Conservation (phyloP, 2,329 filamentous ascomycete species). For the Microdochium paspali region DNA sequence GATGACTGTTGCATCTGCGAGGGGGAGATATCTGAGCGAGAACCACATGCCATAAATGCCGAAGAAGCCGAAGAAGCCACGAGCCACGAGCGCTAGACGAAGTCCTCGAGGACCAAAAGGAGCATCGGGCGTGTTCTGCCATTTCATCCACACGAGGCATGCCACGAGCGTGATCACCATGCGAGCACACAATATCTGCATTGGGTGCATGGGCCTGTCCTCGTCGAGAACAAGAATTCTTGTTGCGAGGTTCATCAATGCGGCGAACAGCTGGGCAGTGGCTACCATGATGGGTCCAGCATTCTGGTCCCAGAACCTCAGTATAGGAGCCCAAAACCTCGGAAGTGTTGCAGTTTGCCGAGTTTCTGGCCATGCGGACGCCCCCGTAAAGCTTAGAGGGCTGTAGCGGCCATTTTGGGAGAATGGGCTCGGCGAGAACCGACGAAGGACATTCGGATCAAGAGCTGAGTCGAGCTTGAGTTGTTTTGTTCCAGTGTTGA, state of each 20-base stretch:
- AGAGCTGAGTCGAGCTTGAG: slow-evolving; percentile 7
- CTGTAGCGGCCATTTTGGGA: slow-evolving; percentile 22
- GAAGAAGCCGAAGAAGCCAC: slow-evolving; percentile 65
- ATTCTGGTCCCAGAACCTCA: slow-evolving; percentile 3
- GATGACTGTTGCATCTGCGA: slow-evolving; percentile 82
- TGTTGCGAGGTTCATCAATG: slow-evolving; percentile 77
- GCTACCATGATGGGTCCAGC: slow-evolving; percentile 59
- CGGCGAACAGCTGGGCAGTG: slow-evolving; percentile 69
- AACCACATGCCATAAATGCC: slow-evolving; percentile 71
- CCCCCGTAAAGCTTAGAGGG: slow-evolving; percentile 7
- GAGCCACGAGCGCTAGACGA: slow-evolving; percentile 54
- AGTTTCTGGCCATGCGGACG: slow-evolving; percentile 3
- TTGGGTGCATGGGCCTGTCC: slow-evolving; percentile 61
- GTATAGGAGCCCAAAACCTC: background rate
- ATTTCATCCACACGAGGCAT: slow-evolving; percentile 66
- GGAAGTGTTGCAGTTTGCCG: background rate
- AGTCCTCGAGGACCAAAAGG: slow-evolving; percentile 62
- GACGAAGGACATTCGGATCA: slow-evolving; percentile 21
- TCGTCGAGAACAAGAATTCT: slow-evolving; percentile 56
- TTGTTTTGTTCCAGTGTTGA: slow-evolving; percentile 1
- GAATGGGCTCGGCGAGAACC: slow-evolving; percentile 30
- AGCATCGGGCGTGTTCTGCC: slow-evolving; percentile 54
- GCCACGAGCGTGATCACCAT: slow-evolving; percentile 65
- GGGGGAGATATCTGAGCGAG: slow-evolving; percentile 62
- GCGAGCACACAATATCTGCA: slow-evolving; percentile 74